phyloP scores from a whole-genome alignment of 2,329 filamentous ascomycete species.

The Epichloe glyceriae region DNA sequence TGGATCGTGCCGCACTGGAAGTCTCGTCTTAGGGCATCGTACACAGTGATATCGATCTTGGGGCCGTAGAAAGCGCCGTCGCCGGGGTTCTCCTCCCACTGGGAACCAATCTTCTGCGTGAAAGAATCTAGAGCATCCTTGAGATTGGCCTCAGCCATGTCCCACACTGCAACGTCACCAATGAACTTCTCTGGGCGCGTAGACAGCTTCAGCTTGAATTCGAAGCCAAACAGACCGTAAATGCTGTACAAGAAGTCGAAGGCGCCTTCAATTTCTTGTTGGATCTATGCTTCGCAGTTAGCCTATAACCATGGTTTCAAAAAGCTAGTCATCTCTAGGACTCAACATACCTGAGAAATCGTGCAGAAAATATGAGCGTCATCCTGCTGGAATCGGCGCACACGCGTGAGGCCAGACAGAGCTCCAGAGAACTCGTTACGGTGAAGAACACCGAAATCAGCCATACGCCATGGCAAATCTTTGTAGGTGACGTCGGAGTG shows the following conservation, averaged over 20 bases:
- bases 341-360: slow-evolving; percentile 20
- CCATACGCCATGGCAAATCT: slow-evolving; percentile 82
- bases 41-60: slow-evolving; percentile 95
- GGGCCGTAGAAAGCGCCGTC: slow-evolving; percentile 98
- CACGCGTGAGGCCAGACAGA: slow-evolving; percentile 77
- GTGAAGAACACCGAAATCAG: slow-evolving; percentile 92
- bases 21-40: slow-evolving; percentile 67
- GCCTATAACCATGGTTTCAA: not conserved
- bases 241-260: slow-evolving; percentile 80
- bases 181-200: slow-evolving; percentile 82
- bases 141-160: slow-evolving; percentile 73
- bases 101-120: slow-evolving; percentile 41
- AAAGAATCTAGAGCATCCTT: slow-evolving; percentile 71
- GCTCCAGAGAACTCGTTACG: slow-evolving; percentile 92
- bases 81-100: slow-evolving; percentile 86
- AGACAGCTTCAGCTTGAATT: slow-evolving; percentile 89
- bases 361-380: slow-evolving; percentile 91
- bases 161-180: slow-evolving; percentile 76
- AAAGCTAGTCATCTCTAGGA: too few species aligned
- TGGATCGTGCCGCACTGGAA: slow-evolving; percentile 63
- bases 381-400: slow-evolving; percentile 90
- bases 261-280: slow-evolving; percentile 51
- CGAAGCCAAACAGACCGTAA: slow-evolving; percentile 47
- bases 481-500: slow-evolving; percentile 71
- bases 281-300: slow-evolving; percentile 16